Evolutionary conservation across 2,329 filamentous ascomycete species (phyloP), one percentile per base, ranked within the genome.

Genomic region (Aspergillus piperis): DNA sequence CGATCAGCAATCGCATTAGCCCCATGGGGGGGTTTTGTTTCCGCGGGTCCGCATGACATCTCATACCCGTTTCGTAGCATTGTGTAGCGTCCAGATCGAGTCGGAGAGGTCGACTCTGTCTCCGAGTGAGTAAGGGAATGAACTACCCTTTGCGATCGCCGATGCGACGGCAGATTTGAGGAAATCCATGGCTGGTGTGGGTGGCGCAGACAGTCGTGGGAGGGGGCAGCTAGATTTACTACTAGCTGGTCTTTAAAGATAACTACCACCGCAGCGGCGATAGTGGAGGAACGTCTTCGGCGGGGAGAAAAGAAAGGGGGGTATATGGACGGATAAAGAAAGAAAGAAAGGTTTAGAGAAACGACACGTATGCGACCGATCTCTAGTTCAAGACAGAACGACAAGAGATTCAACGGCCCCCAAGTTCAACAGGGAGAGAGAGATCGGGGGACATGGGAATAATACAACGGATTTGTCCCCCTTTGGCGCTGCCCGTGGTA

Each of bases 151-250:
- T 49, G 95, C 91, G 71, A 99, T 98, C 68, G 93, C 94, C 63
- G 95, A 98, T 49, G 93, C 94, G 74, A 98, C 92, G 55, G 95
- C 95, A 63, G 93, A 98, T 80, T 98, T 98, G 73, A 99, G 86
- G 73, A 98, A 98, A 77, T 99, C 93, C 95, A 99, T 99, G 68
- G 68, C 61, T 38, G 27, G 27, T 5, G 27, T 30, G 27, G 27
- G 8, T 11, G 58, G 23, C 50, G 42, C 15, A n/a, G 49, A 44
- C 39, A 39, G 56, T 58, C 56, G 50, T 41, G 57, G 11, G 42
- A 21, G 11, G 50, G 50, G 50, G 54, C 54, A 39, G 62, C 25
- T 48, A 55, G 53, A 27, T 27, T 41, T 53, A 57, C 47, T 60
- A 50, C 47, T 41, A 57, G 56, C 52, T 63, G 56, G 56, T 59